A percentile compares a stretch with the other conserved stretches of the same genome.
Conservation (phyloP, 1,284 basidiomycete genomes). For the Phlebopus sp. region DNA sequence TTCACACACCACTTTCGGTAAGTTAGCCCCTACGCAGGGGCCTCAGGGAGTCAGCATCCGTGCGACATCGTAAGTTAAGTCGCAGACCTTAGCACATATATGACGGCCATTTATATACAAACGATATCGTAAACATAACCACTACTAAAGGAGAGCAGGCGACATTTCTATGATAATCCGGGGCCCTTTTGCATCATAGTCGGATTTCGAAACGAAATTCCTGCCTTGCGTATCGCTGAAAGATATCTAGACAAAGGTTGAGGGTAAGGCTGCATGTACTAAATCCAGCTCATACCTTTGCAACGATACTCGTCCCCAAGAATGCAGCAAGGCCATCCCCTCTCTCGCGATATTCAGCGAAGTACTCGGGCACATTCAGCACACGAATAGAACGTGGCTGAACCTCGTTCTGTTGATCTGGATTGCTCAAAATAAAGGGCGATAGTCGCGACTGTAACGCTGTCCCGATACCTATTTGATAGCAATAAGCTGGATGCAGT, state of each 20-base stretch:
- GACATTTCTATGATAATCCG: slow-evolving; percentile 71
- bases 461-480: slow-evolving; percentile 53
- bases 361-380: slow-evolving; percentile 86
- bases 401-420: slow-evolving; percentile 66
- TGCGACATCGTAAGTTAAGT: too few relatives aligned
- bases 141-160: slow-evolving; percentile 57
- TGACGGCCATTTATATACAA: too few relatives aligned
- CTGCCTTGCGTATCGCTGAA: slow-evolving; percentile 65
- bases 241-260: slow-evolving; percentile 31
- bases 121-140: too few relatives aligned
- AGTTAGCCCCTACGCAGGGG: too few relatives aligned
- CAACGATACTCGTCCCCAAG: slow-evolving; percentile 82
- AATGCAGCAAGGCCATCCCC: slow-evolving; percentile 84
- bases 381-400: slow-evolving; percentile 69
- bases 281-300: slow-evolving; percentile 58
- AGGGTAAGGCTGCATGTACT: slow-evolving; percentile 10
- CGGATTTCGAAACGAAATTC: slow-evolving; percentile 73
- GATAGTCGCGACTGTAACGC: slow-evolving; percentile 76
- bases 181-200: slow-evolving; percentile 71
- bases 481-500: not conserved
- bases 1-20: slow-evolving; percentile 20
- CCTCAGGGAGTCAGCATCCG: too few relatives aligned
- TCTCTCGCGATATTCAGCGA: slow-evolving; percentile 85
- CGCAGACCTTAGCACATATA: too few relatives aligned
- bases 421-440: slow-evolving; percentile 59